Conservation (phyloP, 148 eudicot species). For the Rhododendron mucronatum region DNA sequence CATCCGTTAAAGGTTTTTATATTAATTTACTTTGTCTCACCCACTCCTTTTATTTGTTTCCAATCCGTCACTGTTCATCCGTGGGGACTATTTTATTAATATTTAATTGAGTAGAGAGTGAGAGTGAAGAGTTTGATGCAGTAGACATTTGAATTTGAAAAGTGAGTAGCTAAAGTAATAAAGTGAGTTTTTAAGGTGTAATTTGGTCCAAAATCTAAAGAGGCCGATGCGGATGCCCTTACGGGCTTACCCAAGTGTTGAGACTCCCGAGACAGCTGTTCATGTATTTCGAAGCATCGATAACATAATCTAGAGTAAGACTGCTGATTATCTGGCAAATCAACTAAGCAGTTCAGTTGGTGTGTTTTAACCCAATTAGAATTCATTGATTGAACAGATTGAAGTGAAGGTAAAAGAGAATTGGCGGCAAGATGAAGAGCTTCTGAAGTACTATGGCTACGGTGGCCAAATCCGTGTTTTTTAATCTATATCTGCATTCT, state of each 20-base stretch:
- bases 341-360: neutral
- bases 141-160: no score
- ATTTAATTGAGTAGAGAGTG: no score
- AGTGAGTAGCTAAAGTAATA: no score
- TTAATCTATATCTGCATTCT: constrained; percentile 12
- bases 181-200: no score
- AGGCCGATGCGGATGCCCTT: neutral
- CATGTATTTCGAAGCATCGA: neutral
- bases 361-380: neutral
- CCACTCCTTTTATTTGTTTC: no score
- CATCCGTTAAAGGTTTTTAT: no score
- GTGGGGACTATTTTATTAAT: no score
- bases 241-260: neutral
- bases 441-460: constrained; percentile 75
- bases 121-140: no score
- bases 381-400: constrained; percentile 42
- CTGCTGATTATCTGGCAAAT: neutral
- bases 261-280: neutral
- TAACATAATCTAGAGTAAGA: neutral
- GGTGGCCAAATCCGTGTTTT: constrained; percentile 68
- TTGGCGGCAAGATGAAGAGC: constrained; percentile 95
- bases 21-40: no score
- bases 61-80: no score
- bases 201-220: no score
- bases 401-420: constrained; percentile 91